Base-by-base conservation (phyloP, 192 early-diverging fungal genomes). In the Umbelopsis sp. region DNA sequence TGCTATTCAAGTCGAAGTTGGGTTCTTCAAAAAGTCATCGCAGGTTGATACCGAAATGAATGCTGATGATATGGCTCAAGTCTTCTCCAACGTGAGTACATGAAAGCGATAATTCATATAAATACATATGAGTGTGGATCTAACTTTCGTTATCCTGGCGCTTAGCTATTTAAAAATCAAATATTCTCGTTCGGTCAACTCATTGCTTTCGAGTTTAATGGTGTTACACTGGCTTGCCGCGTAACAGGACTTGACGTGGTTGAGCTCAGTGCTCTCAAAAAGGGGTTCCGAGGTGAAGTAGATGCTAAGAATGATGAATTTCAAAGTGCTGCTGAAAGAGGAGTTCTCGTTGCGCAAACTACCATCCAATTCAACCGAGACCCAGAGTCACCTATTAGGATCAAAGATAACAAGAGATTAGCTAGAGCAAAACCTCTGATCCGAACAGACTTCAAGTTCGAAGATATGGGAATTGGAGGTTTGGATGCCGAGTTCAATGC, bases 401-500 rank as follows among this genome's bases (percentile, higher is more conserved):
- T 98, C 1, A 89, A 87, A 36, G 93, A 90, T 38, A 77, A 85
- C 5, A 74, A 77, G 25, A 81, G 80, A 69, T 82, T 41, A 71
- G 59, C 65, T 47, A 49, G 47, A 41, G 86, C 91, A 8, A 92
- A 90, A 52, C 85, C 88, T 4, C 81, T 99, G 62, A 91, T 98
- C 62, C 90, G 96, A 78, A 94, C 97, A 5, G 86, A 97, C 73
- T 98, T 98, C 83, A 95, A 95, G 69, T 97, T 98, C 81, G 96
- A 96, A 76, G 95, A 98, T 71, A 84, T 99, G 80, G 97, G 97
- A 36, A 98, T 99, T 80, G 97, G 97, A 80, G 97, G 97, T 62
- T 85, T 99, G 62, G 96, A 98, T 78, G 78, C 86, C 14, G 97
- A 99, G 75, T 97, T 99, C 67, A 91, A 88, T 75, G 89, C 86